phyloP scores from a whole-genome alignment of 2,329 filamentous ascomycete genomes.

The Penicillium verrucosum region DNA sequence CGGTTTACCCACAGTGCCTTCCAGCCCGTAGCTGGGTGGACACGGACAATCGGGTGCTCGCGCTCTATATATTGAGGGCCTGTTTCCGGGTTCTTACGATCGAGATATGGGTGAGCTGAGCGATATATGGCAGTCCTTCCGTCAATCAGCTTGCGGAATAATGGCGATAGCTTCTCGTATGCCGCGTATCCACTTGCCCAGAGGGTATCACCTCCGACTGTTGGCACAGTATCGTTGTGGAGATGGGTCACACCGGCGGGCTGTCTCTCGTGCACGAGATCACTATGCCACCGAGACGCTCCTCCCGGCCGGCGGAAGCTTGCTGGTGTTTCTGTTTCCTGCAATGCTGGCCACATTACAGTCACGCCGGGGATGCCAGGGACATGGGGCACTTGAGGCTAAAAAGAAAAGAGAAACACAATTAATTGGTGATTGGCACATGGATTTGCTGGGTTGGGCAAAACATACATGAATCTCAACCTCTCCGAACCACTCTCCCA shows the following conservation, averaged over 20 bases:
- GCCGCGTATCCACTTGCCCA: conserved; percentile 70
- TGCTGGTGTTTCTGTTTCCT: conserved; percentile 58
- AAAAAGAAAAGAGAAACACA: background rate
- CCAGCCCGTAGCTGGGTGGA: conserved; percentile 72
- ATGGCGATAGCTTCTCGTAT: conserved; percentile 69
- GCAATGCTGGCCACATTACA: conserved; percentile 68
- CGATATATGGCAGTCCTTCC: conserved; percentile 63
- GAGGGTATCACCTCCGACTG: conserved; percentile 66
- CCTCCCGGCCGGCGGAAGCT: conserved; percentile 66
- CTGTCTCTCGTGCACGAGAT: conserved; percentile 68
- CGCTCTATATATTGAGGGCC: conserved; percentile 67
- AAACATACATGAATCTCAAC: conserved; percentile 63
- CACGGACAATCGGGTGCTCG: conserved; percentile 64
- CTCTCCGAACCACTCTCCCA: conserved; percentile 63
- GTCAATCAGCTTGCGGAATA: conserved; percentile 68
- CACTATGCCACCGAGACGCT: conserved; percentile 66
- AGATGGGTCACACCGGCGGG: conserved; percentile 69
- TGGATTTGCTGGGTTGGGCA: conserved; percentile 22
- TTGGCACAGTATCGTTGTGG: conserved; percentile 66
- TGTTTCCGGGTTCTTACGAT: conserved; percentile 58
- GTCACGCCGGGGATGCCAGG: conserved; percentile 63
- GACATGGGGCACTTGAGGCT: conserved; percentile 70
- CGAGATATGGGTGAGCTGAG: conserved; percentile 65
- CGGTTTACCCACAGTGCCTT: conserved; percentile 71
- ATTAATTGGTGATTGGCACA: background rate